Evolutionary conservation across 2,329 filamentous ascomycete species (phyloP), one percentile per base, ranked within the genome.

Genomic region (Ceratocystis colombiana): DNA sequence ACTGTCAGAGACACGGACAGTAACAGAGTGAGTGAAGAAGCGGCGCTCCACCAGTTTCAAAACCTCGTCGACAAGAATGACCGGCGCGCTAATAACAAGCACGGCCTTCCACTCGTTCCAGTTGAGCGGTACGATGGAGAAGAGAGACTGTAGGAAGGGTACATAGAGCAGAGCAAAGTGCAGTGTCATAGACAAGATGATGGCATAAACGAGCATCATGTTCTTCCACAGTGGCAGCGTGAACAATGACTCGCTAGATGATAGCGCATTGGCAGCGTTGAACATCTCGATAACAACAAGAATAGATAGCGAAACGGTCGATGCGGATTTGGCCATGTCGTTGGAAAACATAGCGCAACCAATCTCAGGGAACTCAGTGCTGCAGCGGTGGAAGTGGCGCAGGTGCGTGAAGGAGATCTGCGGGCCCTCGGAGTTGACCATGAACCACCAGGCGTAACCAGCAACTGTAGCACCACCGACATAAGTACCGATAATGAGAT

Each of bases 381-480:
- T 88, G 83, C 94, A 99, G 74, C 87, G 87, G 79, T 99, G 94
- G 86, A 97, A 99, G 78, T 95, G 88, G 28, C 88, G 81, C 70
- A 99, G 80, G 74, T 99, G 90, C 75, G 83, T 88, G 79, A 97
- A 96, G 69, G 81, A 86, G 76, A 99, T 96, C 75, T 96, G 89
- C 28, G 94, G 94, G 0, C 94, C 94, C 70, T 87, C 85, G 7
- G 86, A 78, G 79, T 97, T 93, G 80, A 88, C 96, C 88, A 99
- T 92, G 81, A 97, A 99, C 90, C 91, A 99, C 94, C 94, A 99
- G n/a, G 90, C 93, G 74, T 99, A 99, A 59, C 95, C 94, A 73
- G 88, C 91, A 22, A 99, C 95, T 2, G 94, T 99, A 65, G 94
- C 94, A 50, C 90, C 81, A 74, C 94, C 94, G 67, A 99, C 94